Evolutionary conservation across 495 filamentous ascomycete genomes (phyloP).

Genomic region (Durotheca rogersii): DNA sequence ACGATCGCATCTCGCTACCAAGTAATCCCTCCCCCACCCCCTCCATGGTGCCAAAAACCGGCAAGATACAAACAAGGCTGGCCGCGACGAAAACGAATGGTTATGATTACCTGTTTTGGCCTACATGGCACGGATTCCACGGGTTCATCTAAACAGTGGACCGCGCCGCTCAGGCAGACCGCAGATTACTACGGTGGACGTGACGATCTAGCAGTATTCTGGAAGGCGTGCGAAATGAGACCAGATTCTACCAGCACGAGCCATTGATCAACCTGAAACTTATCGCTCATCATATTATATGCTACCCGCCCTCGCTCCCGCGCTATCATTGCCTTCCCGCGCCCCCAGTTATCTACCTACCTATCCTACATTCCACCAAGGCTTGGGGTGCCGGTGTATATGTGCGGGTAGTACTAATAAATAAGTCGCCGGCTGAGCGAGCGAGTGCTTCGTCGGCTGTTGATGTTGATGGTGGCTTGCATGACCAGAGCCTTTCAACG

Average conservation of each 20-base stretch:
- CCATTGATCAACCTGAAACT: slow-evolving; percentile 25
- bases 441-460: slow-evolving; percentile 22
- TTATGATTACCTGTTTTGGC: slow-evolving; percentile 25
- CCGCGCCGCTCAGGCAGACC: slow-evolving; percentile 26
- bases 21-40: slow-evolving; percentile 3
- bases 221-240: slow-evolving; percentile 21
- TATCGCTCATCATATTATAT: slow-evolving; percentile 1
- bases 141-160: slow-evolving; percentile 30
- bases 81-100: slow-evolving; percentile 12
- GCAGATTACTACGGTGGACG: slow-evolving; percentile 25
- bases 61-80: slow-evolving; percentile 21
- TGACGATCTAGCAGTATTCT: slow-evolving; percentile 30
- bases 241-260: slow-evolving; percentile 13
- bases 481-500: slow-evolving; percentile 26
- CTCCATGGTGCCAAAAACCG: neutral
- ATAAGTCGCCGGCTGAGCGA: neutral
- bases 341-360: slow-evolving; percentile 5
- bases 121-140: slow-evolving; percentile 17
- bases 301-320: neutral
- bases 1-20: slow-evolving; percentile 32
- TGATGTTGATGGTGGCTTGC: slow-evolving; percentile 19
- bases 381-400: too few species aligned
- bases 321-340: neutral
- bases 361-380: slow-evolving; percentile 7
- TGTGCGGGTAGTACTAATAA: slow-evolving; percentile 19